These are phyloP conservation scores for Aspergillus fischeri DNA, from an alignment of 2,329 filamentous ascomycete genomes.

Conservation along the genomic window DNA sequence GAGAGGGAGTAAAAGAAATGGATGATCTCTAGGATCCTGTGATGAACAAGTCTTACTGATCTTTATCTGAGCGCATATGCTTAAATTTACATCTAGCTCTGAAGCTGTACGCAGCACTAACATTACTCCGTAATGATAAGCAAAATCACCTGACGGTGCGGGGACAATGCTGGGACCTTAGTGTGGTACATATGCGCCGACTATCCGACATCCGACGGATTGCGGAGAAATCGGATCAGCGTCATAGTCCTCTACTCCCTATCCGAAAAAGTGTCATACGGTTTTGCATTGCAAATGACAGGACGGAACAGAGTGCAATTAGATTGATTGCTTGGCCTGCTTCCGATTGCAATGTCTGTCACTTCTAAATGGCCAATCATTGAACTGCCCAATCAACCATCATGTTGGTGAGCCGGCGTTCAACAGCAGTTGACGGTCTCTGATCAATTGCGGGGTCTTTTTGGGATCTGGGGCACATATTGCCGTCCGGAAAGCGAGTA, in stretches of 20 bases:
- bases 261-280: constrained; percentile 6
- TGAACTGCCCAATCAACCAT: neutral
- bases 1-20: neutral
- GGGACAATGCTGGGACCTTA: neutral
- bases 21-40: neutral
- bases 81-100: neutral
- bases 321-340: neutral
- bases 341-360: neutral
- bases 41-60: neutral
- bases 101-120: too few relatives aligned
- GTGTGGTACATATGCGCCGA: neutral
- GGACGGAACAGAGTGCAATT: neutral
- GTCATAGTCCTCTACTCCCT: neutral
- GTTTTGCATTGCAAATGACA: constrained; percentile 11
- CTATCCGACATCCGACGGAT: constrained; percentile 14
- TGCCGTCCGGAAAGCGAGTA: constrained; percentile 2
- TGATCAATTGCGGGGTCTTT: neutral
- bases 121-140: neutral
- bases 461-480: neutral
- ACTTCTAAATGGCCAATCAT: neutral
- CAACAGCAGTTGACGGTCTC: neutral
- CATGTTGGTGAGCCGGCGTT: neutral
- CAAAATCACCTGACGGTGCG: neutral
- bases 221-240: constrained; percentile 21
- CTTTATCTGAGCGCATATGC: neutral